phyloP scores from a whole-genome alignment of 2,329 filamentous ascomycete genomes.

The Acrocalymma vagum region DNA sequence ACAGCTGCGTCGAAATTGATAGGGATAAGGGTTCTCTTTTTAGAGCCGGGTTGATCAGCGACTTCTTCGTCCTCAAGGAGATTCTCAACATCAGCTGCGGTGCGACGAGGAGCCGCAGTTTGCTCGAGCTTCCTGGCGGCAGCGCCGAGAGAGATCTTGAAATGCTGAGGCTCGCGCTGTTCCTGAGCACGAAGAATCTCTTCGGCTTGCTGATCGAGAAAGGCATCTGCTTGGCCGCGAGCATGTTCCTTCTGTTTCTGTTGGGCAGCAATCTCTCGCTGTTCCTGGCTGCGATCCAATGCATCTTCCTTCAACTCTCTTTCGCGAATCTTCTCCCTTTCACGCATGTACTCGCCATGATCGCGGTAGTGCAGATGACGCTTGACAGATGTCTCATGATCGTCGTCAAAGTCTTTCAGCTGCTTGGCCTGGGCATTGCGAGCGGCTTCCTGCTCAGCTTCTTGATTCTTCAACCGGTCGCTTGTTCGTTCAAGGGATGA shows the following conservation, averaged over 20 bases:
- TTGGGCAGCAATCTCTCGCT: conserved; percentile 75
- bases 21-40: conserved; percentile 73
- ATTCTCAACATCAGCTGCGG: conserved; percentile 92
- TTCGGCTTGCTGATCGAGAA: conserved; percentile 83
- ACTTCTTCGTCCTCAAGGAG: conserved; percentile 91
- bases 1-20: conserved; percentile 55
- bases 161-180: conserved; percentile 68
- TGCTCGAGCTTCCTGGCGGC: conserved; percentile 76
- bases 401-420: conserved; percentile 87
- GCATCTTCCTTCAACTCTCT: conserved; percentile 82
- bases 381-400: conserved; percentile 78
- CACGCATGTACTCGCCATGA: conserved; percentile 83
- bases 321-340: conserved; percentile 75
- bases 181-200: conserved; percentile 66
- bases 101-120: conserved; percentile 70
- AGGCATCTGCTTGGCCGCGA: conserved; percentile 85
- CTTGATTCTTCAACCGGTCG: conserved; percentile 80
- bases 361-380: conserved; percentile 86
- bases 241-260: conserved; percentile 79
- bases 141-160: conserved; percentile 92
- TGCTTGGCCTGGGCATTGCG: conserved; percentile 75
- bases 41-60: conserved; percentile 68
- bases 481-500: conserved; percentile 87
- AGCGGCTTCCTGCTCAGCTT: conserved; percentile 69
- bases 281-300: conserved; percentile 80